Base-by-base conservation (phyloP, 371 early-diverging fungal genomes). In the Encephalitozoon intestinalis region DNA sequence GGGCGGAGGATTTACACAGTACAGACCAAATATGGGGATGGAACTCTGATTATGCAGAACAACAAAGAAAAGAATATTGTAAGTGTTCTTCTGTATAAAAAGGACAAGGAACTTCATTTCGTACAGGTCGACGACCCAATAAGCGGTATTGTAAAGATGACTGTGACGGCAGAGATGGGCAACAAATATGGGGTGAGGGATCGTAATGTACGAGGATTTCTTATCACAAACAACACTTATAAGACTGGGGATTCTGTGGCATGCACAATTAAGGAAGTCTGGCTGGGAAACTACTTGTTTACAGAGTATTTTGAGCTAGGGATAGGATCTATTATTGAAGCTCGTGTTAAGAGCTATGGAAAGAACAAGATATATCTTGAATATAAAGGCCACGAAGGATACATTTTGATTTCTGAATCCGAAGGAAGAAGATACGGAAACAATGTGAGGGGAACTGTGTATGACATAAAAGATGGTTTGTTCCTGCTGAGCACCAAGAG, bases 121-220 rank as follows among this genome's bases (percentile, higher is more conserved):
- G 79, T 66, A 21, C 71, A 79, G 58, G 54, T 76, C 12, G 46
- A 70, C 43, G 76, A 79, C 69, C 79, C 79, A 4, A 30, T 79
- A 4, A 49, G 26, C 40, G 41, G 51, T 11, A 6, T 31, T 4
- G 65, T 58, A 40, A 76, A 70, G n/a, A 77, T 51, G 25, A 65
- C 40, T 31, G 52, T 73, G 0, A 63, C 37, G 0, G 28, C 18
- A 28, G 58, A 9, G n/a, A 4, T 71, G 25, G 34, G 28, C n/a
- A 53, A 26, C 6, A 67, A 43, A 21, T 50, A 70, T 34, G 18
- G 31, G 15, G 79, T 75, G 3, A 28, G 23, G 1, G 67, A 73
- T 46, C 67, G 54, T 21, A 64, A 71, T 68, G 43, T 79, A 9
- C 63, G 37, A 15, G 79, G 79, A 26, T 23, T 79, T 9, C 9